Percentiles rank a stretch among this genome's conserved stretches.
phyloP scores from a whole-genome alignment of 768 basidiomycete species.

The Kondoa malvinella region DNA sequence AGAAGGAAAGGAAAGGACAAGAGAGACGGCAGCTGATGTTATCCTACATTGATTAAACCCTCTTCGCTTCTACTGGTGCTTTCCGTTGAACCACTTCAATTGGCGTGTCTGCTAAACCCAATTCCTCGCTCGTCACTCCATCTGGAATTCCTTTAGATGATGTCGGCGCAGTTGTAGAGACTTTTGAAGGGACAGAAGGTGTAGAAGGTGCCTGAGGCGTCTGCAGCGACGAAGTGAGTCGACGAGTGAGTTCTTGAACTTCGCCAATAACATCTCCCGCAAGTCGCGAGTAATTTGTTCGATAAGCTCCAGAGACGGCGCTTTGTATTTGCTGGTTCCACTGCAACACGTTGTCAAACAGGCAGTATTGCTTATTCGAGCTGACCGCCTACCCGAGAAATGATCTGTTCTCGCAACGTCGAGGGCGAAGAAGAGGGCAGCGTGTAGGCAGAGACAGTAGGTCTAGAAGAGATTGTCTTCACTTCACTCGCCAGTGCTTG shows the following conservation, averaged over 20 bases:
- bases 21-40: too few species aligned
- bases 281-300: background rate
- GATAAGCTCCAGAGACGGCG: background rate
- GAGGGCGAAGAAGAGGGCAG: background rate
- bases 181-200: background rate
- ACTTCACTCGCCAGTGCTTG: background rate
- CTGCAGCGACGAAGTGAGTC: background rate
- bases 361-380: too few species aligned
- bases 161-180: background rate
- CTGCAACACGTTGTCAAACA: background rate
- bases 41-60: too few species aligned
- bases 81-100: background rate
- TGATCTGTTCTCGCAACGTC: background rate
- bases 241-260: background rate
- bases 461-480: background rate
- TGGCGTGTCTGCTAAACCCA: background rate
- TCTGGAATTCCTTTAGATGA: background rate
- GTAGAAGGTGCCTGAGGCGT: background rate
- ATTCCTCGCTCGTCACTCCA: background rate
- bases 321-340: background rate
- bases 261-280: background rate
- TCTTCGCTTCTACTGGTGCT: background rate
- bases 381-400: background rate
- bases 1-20: too few species aligned
- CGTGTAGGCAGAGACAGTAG: background rate